Evolutionary conservation across 208 protist species (phyloP), one percentile per base, ranked within the genome.

Genomic region (Crithidia acanthocephali): DNA sequence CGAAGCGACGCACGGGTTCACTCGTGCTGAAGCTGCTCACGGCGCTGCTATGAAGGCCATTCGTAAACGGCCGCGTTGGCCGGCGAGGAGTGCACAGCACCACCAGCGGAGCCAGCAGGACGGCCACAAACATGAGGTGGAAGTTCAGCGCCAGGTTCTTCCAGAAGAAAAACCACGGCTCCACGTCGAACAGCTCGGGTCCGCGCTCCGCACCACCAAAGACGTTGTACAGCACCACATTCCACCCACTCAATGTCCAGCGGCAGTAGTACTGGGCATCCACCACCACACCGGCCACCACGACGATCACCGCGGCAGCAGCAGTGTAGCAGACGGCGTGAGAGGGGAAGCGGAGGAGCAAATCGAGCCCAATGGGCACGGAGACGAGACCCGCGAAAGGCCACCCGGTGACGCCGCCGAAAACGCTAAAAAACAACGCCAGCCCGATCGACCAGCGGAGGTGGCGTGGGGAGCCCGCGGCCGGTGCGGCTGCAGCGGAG

Each of bases 141-240:
- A 97, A 97, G 76, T 99, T 98, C 15, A 99, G 83, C 30, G 90
- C 68, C 18, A 98, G 71, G 74, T 99, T 99, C 63, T 91, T 87
- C 23, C 96, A 72, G 77, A 98, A 98, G 60, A 93, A 99, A 51
- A 58, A 74, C 91, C 86, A 97, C 40, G 93, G 89, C 79, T 99
- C 98, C 0, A 89, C 76, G 58, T 97, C 98, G 75, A 98, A 99
- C 9, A 98, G 81, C 50, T 96, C 84, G 2, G 94, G 74, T 13
- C 90, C 88, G 32, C 87, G 85, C 7, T 63, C 67, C 11, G 83
- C 78, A 18, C 72, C 74, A 37, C 80, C 75, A 37, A 90, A 73
- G 3, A 85, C 30, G 64, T 93, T 93, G 80, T 95, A 95, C 75
- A 32, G 15, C 25, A 95, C 65, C 37, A 93, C 52, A 59, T 95